phyloP scores from a whole-genome alignment of 192 early-diverging fungal genomes.

The Chytriomyces confervae region DNA sequence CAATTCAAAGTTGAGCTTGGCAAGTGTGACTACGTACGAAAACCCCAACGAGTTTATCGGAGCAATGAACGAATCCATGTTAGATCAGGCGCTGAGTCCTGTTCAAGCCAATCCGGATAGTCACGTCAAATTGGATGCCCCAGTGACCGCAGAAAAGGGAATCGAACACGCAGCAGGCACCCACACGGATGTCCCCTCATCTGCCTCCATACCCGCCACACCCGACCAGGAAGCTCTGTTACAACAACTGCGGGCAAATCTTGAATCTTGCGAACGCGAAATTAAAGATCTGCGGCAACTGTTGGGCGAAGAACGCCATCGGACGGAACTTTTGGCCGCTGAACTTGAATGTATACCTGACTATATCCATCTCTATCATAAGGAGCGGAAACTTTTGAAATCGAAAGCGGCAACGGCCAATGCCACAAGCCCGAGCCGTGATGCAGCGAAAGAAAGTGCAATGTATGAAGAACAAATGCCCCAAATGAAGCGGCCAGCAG shows the following conservation, averaged over 20 bases:
- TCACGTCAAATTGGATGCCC: not conserved
- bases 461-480: not conserved
- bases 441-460: not conserved
- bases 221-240: not conserved
- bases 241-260: not conserved
- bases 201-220: not conserved
- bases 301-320: constrained; percentile 23
- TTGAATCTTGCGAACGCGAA: constrained; percentile 3
- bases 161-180: not conserved
- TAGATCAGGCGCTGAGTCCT: not conserved
- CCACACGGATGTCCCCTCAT: not conserved
- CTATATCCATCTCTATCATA: constrained; percentile 30
- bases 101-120: not conserved
- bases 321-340: constrained; percentile 26
- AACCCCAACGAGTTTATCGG: not conserved
- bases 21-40: not conserved
- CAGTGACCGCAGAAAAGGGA: not conserved
- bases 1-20: not conserved
- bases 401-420: not conserved
- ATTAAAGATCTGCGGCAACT: not conserved
- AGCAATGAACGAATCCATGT: not conserved
- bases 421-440: not conserved
- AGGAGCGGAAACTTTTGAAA: constrained; percentile 20
- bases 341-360: constrained; percentile 31
- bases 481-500: not conserved